Conservation (phyloP, 2,329 filamentous ascomycete genomes). For the Aspergillus novoparasiticus region DNA sequence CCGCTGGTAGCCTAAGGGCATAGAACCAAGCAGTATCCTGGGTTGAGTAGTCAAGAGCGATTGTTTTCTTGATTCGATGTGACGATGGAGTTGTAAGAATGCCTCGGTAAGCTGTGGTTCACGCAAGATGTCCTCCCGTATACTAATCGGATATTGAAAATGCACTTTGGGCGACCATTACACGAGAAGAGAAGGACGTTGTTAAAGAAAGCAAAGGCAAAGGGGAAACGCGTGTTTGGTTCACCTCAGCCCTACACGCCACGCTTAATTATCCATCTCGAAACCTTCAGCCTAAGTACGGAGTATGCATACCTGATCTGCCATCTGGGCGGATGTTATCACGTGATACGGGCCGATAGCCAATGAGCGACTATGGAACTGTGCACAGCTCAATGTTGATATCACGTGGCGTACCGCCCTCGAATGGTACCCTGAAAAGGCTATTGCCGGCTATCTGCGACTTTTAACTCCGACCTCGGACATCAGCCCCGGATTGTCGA, state of each 20-base stretch:
- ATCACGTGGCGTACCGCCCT: constrained; percentile 15
- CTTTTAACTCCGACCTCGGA: constrained; percentile 17
- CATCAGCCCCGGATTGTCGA: not conserved
- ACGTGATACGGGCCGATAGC: constrained; percentile 8
- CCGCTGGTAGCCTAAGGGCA: not conserved
- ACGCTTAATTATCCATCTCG: constrained; percentile 5
- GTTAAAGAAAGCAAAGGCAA: not conserved
- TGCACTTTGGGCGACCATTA: not conserved
- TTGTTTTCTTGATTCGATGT: not conserved
- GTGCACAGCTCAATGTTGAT: not conserved
- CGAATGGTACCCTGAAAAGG: not conserved
- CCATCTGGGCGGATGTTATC: constrained; percentile 5
- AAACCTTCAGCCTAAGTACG: constrained; percentile 4
- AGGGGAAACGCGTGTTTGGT: not conserved
- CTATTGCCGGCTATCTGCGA: not conserved
- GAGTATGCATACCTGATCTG: constrained; percentile 9
- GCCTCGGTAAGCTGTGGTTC: constrained; percentile 2
- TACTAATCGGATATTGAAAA: not conserved
- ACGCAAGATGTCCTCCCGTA: not conserved
- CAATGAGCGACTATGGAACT: not conserved
- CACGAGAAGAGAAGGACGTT: not conserved
- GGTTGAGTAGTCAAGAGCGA: not conserved
- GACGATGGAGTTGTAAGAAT: not conserved
- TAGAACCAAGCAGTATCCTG: not conserved
- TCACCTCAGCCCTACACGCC: constrained; percentile 2